Base-by-base conservation (phyloP, 2,329 filamentous ascomycete species). In the Colletotrichum truncatum region DNA sequence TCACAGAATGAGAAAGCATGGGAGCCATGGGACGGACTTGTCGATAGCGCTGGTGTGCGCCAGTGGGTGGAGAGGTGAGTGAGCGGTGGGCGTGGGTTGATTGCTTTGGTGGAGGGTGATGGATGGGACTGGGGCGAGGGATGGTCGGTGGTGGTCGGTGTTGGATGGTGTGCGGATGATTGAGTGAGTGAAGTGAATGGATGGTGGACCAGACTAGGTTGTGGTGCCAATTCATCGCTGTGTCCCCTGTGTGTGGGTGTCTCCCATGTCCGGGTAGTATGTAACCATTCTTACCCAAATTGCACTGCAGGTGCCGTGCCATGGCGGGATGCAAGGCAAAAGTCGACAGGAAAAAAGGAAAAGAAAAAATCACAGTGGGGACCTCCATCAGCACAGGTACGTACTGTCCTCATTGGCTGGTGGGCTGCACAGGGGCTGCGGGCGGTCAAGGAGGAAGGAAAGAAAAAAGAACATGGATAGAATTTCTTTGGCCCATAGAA, bases 391-490 rank as follows among this genome's bases (percentile, higher is more conserved):
- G n/a, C n/a, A n/a, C n/a, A 10, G 21, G 46, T 53, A 66, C 60
- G 64, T 60, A 51, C 34, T 48, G 5, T 38, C 21, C 56, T 16
- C 18, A 25, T 41, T 38, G 26, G 39, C 18, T 14, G 14, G 32
- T 23, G 36, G 23, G 28, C 51, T 25, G 45, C 14, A 52, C 45
- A 25, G 18, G 41, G 61, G 26, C 39, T n/a, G 54, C 59, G 54
- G 60, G 64, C 61, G 64, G 60, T 60, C 61, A 67, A 55, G 53
- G 34, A 58, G 39, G 30, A 54, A 56, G 53, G 48, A 55, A 59
- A 60, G 18, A 43, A 41, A 63, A 66, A 66, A 69, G 57, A 68
- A 68, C 61, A 68, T 68, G 66, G 67, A 69, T 69, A 55, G 66
- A 68, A 67, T 60, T 55, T 55, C 65, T 45, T 39, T 67, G 49